Evolutionary conservation across 23 red algal species (phyloP).

Genomic region (Gracilaria vermiculophylla): DNA sequence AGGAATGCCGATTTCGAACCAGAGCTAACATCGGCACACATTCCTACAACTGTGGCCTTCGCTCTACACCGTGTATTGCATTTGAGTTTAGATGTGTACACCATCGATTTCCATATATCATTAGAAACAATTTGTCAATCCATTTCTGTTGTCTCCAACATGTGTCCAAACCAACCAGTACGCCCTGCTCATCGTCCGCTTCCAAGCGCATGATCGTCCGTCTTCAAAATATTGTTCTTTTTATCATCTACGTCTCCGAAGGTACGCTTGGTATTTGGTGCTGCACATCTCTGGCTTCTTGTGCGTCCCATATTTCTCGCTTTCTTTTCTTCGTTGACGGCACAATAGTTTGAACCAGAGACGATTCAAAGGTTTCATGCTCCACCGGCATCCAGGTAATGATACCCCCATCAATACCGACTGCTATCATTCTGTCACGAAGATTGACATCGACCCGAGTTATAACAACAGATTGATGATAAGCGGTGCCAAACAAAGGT

Average conservation of each 20-base stretch:
- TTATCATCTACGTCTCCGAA: not conserved
- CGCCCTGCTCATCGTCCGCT: not conserved
- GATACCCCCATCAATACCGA: slow-evolving; percentile 49
- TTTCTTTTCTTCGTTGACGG: not conserved
- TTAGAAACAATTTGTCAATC: too few species aligned
- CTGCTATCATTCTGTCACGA: slow-evolving; percentile 23
- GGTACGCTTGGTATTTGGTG: not conserved
- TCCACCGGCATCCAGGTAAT: slow-evolving; percentile 31
- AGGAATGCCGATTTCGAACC: too few species aligned
- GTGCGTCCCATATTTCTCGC: not conserved
- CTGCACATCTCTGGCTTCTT: not conserved
- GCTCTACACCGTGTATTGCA: too few species aligned
- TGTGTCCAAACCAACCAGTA: not conserved
- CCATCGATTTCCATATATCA: too few species aligned
- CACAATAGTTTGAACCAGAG: not conserved
- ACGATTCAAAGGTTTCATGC: not conserved
- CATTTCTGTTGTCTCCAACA: too few species aligned
- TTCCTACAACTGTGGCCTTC: too few species aligned
- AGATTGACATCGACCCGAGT: slow-evolving; percentile 17
- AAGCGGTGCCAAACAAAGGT: slow-evolving; percentile 17
- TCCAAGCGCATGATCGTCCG: not conserved
- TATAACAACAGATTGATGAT: slow-evolving; percentile 18
- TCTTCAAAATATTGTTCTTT: not conserved
- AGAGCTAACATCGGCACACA: too few species aligned
- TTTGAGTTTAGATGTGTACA: too few species aligned